Base-by-base conservation (phyloP, 768 basidiomycete genomes). In the Leucosporidium creatinivorum region DNA sequence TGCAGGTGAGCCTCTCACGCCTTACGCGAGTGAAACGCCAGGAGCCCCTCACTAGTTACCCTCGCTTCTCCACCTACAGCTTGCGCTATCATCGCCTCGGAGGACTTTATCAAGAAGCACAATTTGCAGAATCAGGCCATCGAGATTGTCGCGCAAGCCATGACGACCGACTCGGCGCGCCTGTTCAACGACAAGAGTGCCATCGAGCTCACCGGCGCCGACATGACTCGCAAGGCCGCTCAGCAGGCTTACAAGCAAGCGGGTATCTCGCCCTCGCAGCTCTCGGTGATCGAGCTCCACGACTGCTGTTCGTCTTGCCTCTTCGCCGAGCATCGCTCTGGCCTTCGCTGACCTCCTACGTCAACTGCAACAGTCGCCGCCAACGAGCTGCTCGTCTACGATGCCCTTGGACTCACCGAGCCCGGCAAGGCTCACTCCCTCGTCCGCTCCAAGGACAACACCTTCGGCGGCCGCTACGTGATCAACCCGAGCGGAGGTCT, bases 211-310 rank as follows among this genome's bases (percentile, higher is more conserved):
- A 84, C 88, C n/a, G 90, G 89, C 3, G 81, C 62, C 8, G 69
- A 75, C 66, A 92, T 92, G 89, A 82, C 87, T 3, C 85, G 86
- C 74, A 78, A 78, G 25, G 84, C 84, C 57, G 85, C 89, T 5
- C 84, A 89, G 73, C 80, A 85, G 61, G 87, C 85, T 1, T 92
- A 89, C 75, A 78, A 79, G 51, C 81, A 87, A 51, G 89, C 89
- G 19, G 88, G 88, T 4, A 86, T 90, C 72, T 87, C 80, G 8
- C 79, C 89, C 54, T 85, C 89, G 66, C 82, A 87, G 65, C 86
- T 92, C 19, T 88, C 88, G n/a, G 89, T 91, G 0, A 79, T 92
- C 10, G 91, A 93, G 76, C 81, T 92, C 12, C 90, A 92, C 68
- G 90, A 92, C 73, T 92, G 91, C 76, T 92, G 91, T 76, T 83